phyloP scores from a whole-genome alignment of 1,284 basidiomycete species.

The Leucoagaricus sp. region DNA sequence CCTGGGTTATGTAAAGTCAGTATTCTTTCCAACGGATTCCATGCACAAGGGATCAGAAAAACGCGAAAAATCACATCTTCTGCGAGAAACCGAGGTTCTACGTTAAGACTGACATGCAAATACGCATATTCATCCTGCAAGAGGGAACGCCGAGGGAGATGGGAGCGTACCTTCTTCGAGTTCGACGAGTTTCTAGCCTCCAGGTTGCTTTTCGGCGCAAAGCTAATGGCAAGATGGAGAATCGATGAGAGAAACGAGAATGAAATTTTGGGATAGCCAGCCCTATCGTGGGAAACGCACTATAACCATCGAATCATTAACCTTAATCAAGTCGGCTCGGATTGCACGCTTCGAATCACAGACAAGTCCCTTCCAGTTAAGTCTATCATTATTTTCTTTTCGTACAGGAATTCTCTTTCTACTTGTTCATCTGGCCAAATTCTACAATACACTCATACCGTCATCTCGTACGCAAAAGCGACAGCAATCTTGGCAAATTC shows the following conservation, averaged over 20 bases:
- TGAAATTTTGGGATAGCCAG: not conserved
- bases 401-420: not conserved
- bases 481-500: constrained; percentile 59
- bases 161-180: not conserved
- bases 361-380: no score
- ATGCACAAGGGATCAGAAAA: constrained; percentile 29
- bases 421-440: not conserved
- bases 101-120: constrained; percentile 58
- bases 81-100: constrained; percentile 24
- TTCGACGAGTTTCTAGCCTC: no score
- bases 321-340: no score
- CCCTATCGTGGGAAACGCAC: constrained; percentile 2
- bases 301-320: not conserved
- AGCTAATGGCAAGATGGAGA: not conserved
- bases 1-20: not conserved
- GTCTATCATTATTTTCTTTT: no score
- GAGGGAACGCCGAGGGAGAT: not conserved
- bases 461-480: constrained; percentile 46
- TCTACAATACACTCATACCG: constrained; percentile 12
- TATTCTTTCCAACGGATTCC: not conserved
- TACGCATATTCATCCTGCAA: constrained; percentile 36
- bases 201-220: no score
- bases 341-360: no score
- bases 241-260: not conserved
- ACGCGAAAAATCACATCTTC: constrained; percentile 41